Evolutionary conservation across 2,329 filamentous ascomycete species (phyloP).

Genomic region (Apiospora kogelbergensis): DNA sequence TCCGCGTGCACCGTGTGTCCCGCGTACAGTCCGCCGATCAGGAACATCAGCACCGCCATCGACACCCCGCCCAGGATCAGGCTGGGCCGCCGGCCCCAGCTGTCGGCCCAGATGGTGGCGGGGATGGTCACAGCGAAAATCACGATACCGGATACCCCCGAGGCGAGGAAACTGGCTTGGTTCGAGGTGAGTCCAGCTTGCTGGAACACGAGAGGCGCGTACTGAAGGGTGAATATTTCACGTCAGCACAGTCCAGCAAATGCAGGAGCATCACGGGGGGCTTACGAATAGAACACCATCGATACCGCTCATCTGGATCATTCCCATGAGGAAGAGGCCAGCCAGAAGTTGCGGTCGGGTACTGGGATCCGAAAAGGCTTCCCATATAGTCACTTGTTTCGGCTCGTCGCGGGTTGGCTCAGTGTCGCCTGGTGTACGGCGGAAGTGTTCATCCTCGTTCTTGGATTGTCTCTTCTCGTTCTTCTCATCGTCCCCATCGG

Average conservation of each 20-base stretch:
- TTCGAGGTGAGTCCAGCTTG: constrained; percentile 15
- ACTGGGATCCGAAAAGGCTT: constrained; percentile 7
- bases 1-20: constrained; percentile 36
- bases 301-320: constrained; percentile 17
- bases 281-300: constrained; percentile 19
- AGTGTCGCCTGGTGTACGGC: not conserved
- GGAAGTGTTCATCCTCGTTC: too few species aligned
- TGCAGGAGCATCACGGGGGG: too few species aligned
- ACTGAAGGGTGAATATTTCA: too few species aligned
- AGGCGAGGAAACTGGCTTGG: constrained; percentile 38
- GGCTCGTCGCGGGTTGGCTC: not conserved
- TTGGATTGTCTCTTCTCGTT: too few species aligned
- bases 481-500: not conserved
- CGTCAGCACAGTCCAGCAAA: too few species aligned
- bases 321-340: constrained; percentile 17
- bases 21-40: constrained; percentile 53
- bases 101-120: constrained; percentile 48
- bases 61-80: constrained; percentile 52
- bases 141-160: constrained; percentile 56
- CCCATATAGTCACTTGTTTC: too few species aligned
- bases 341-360: constrained; percentile 8
- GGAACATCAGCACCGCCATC: constrained; percentile 48
- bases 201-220: constrained; percentile 16
- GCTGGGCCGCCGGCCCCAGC: constrained; percentile 53
- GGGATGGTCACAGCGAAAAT: constrained; percentile 57